Evolutionary conservation across 768 basidiomycete species (phyloP).

Genomic region (Leucocoprinus birnbaumii): DNA sequence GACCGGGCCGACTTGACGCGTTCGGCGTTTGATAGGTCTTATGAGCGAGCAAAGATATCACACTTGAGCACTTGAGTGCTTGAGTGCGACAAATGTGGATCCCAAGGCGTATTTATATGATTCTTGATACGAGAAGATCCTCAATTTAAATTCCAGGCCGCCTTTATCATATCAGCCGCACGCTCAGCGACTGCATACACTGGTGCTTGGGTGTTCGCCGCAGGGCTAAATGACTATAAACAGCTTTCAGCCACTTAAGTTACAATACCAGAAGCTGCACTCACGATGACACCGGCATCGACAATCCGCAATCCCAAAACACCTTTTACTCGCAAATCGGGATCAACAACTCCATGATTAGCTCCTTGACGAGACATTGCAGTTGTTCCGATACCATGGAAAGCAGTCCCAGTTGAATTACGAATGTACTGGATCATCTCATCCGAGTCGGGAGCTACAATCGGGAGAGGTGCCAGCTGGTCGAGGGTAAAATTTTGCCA

Average conservation of each 20-base stretch:
- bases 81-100: too few relatives aligned
- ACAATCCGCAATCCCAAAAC: conserved; percentile 22
- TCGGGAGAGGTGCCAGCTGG: conserved; percentile 10
- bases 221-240: conserved; percentile 3
- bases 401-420: conserved; percentile 8
- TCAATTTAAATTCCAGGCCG: conserved; percentile 5
- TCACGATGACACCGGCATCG: conserved; percentile 25
- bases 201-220: conserved; percentile 2
- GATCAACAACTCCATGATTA: conserved; percentile 24
- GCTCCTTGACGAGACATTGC: conserved; percentile 20
- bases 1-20: too few relatives aligned
- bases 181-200: conserved; percentile 9
- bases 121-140: too few relatives aligned
- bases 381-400: conserved; percentile 20
- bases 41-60: too few relatives aligned
- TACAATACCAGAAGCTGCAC: neutral
- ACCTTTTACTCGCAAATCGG: conserved; percentile 26
- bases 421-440: conserved; percentile 15
- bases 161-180: conserved; percentile 7
- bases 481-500: conserved; percentile 13
- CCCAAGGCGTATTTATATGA: too few relatives aligned
- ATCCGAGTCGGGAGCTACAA: conserved; percentile 9
- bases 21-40: too few relatives aligned
- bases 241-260: too few relatives aligned
- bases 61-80: too few relatives aligned